Percentiles rank a stretch among this genome's conserved stretches.
Evolutionary conservation across 1,139 yeast genomes (phyloP).

Genomic region (Saccharomyces hybrid): DNA sequence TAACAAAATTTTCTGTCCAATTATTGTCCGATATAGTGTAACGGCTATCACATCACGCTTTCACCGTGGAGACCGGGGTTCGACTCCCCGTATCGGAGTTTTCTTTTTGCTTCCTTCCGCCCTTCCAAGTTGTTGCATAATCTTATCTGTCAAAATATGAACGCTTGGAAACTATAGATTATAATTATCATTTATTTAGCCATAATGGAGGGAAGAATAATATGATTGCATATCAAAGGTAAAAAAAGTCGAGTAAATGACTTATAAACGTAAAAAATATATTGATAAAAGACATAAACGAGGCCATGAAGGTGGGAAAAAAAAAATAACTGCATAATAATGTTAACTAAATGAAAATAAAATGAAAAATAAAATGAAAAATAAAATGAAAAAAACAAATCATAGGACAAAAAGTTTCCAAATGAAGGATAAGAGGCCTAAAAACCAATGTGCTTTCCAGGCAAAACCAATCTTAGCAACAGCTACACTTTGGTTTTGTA

Average conservation of each 20-base stretch:
- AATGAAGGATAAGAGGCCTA: neutral
- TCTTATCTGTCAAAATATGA: neutral
- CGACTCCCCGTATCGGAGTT: constrained; percentile 20
- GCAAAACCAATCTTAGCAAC: neutral
- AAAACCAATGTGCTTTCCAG: neutral
- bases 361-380: too few relatives aligned
- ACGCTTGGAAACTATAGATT: neutral
- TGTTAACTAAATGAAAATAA: neutral
- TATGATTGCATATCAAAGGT: neutral
- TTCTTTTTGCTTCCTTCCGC: neutral
- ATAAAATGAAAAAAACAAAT: neutral
- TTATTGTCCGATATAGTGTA: constrained; percentile 25
- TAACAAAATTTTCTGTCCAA: too few relatives aligned
- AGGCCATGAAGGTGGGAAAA: neutral
- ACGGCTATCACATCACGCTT: constrained; percentile 28
- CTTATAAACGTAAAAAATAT: neutral
- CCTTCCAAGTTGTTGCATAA: neutral
- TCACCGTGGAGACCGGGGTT: constrained; percentile 29
- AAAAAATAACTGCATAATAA: neutral
- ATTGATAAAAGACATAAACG: neutral
- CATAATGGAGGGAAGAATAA: neutral
- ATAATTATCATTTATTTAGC: neutral
- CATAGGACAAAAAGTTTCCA: neutral
- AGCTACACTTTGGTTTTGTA: neutral
- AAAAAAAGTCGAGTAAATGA: neutral